Evolutionary conservation across 139 green algal species (phyloP).

Genomic region (Mesotaenium endlicherianum): DNA sequence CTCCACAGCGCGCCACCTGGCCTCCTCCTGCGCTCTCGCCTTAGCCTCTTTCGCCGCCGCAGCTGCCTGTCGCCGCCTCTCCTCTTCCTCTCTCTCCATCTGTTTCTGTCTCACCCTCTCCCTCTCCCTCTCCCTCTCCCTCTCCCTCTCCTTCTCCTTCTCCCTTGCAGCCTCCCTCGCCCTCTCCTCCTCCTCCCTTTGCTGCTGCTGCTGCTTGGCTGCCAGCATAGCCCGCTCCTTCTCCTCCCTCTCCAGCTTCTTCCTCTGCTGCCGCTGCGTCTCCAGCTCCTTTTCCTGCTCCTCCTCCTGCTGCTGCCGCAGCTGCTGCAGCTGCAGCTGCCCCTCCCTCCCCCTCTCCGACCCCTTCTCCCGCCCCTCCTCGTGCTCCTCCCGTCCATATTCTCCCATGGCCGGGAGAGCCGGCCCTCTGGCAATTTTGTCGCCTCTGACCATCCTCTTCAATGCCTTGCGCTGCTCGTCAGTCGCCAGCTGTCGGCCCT

Average conservation of each 20-base stretch:
- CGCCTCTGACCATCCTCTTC: not conserved
- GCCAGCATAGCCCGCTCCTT: no score
- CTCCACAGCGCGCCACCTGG: no score
- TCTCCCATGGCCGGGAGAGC: no score
- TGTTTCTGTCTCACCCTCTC: conserved; percentile 1
- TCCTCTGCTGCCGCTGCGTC: not conserved
- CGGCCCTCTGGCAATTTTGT: no score
- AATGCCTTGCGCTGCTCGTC: not conserved
- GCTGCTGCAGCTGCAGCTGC: not conserved
- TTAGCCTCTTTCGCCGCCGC: no score
- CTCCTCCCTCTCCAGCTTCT: not conserved
- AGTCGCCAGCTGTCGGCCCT: not conserved
- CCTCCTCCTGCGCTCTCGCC: no score
- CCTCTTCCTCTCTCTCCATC: conserved; percentile 6
- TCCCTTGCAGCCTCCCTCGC: not conserved
- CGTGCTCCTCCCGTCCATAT: no score
- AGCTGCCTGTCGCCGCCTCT: not conserved
- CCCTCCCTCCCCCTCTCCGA: not conserved
- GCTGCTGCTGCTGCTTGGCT: no score
- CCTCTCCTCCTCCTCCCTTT: not conserved
- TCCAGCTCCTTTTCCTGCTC: conserved; percentile 5
- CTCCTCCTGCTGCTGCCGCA: not conserved
- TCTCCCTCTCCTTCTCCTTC: not conserved
- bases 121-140: not conserved
- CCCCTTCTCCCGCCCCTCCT: not conserved